Evolutionary conservation across 768 basidiomycete genomes (phyloP).

Genomic region (Collybiopsis luxurians): DNA sequence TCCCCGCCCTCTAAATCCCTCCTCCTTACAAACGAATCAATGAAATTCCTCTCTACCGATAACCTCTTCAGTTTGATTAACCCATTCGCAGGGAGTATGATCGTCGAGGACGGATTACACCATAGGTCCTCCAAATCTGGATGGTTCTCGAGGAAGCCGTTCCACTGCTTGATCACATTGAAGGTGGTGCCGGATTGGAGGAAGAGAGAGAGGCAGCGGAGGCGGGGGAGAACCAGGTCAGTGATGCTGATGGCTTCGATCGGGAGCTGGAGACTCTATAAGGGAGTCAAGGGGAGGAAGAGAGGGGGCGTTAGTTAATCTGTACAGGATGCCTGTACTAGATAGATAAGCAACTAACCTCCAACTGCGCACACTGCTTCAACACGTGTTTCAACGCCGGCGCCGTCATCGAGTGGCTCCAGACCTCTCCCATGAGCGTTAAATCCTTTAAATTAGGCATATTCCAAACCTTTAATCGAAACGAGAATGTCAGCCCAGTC

Average conservation of each 20-base stretch:
- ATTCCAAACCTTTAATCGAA: constrained; percentile 23
- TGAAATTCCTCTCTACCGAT: constrained; percentile 31
- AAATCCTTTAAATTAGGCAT: constrained; percentile 25
- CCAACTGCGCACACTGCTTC: constrained; percentile 22
- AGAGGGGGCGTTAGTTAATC: neutral
- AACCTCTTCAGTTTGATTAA: constrained; percentile 41
- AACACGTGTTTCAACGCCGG: constrained; percentile 24
- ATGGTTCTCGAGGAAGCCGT: constrained; percentile 42
- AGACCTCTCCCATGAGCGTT: constrained; percentile 24
- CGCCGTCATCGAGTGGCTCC: constrained; percentile 24
- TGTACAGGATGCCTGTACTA: neutral
- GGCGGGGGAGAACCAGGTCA: constrained; percentile 34
- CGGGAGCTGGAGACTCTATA: constrained; percentile 43
- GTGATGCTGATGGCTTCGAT: constrained; percentile 39
- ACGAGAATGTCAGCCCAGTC: no score
- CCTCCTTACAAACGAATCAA: constrained; percentile 4
- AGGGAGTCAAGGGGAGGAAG: neutral
- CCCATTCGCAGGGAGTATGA: constrained; percentile 28
- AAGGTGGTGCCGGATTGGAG: constrained; percentile 38
- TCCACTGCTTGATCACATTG: constrained; percentile 31
- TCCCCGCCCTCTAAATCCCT: neutral
- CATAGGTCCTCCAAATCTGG: constrained; percentile 42
- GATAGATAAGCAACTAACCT: constrained; percentile 17
- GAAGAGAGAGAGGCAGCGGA: constrained; percentile 38
- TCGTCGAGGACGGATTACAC: constrained; percentile 40